phyloP scores from a whole-genome alignment of 768 basidiomycete genomes.

The Psilocybe cubensis region DNA sequence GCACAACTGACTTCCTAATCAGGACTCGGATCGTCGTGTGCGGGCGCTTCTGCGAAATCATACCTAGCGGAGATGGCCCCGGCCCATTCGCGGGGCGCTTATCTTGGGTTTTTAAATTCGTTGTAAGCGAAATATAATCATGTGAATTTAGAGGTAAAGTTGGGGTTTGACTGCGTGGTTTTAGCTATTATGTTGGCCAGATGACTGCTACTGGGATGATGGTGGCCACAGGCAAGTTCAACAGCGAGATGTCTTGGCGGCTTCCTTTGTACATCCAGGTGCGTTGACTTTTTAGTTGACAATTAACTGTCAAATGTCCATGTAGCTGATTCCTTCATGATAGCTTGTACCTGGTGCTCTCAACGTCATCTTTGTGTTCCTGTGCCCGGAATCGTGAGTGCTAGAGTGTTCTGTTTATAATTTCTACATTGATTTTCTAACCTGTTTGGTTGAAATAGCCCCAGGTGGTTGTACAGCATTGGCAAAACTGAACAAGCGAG shows the following conservation, averaged over 20 bases:
- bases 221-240: conserved; percentile 49
- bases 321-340: neutral
- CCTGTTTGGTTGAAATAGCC: no score
- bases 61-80: conserved; percentile 55
- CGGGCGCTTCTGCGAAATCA: conserved; percentile 52
- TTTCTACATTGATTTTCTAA: no score
- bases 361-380: conserved; percentile 48
- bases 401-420: no score
- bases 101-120: conserved; percentile 54
- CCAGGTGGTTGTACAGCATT: conserved; percentile 55
- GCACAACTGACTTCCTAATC: neutral
- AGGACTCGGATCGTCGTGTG: conserved; percentile 47
- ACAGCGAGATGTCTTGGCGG: conserved; percentile 49
- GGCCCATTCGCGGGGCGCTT: conserved; percentile 50
- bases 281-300: neutral
- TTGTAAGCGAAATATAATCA: conserved; percentile 35
- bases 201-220: conserved; percentile 60
- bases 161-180: neutral
- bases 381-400: conserved; percentile 54
- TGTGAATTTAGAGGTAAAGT: no score
- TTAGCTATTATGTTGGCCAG: conserved; percentile 55
- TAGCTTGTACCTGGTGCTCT: conserved; percentile 50
- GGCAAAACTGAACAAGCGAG: conserved; percentile 47
- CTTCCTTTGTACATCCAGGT: conserved; percentile 55
- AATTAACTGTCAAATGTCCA: neutral